phyloP scores from a whole-genome alignment of 805 yeast species.

The Metschnikowia baotianmanensis region DNA sequence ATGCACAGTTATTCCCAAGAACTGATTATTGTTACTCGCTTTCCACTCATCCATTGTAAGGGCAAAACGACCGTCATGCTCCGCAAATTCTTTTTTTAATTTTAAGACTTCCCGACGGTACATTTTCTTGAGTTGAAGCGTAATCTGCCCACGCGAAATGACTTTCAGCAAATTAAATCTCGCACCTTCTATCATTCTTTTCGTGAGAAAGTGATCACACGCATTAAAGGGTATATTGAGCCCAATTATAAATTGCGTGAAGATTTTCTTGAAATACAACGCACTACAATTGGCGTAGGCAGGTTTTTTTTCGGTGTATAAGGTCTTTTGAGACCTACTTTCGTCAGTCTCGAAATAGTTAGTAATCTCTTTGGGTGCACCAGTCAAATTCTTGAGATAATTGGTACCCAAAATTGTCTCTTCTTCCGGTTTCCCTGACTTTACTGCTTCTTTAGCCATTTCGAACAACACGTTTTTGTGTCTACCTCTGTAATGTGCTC shows the following conservation, averaged over 20 bases:
- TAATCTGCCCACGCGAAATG: conserved; percentile 2
- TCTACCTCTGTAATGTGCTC: neutral
- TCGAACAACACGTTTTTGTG: conserved; percentile 1
- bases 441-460: neutral
- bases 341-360: conserved; percentile 2
- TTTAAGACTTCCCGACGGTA: conserved; percentile 3
- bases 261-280: neutral
- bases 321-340: neutral
- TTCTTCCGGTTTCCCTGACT: conserved; percentile 4
- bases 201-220: conserved; percentile 4
- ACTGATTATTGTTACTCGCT: conserved; percentile 2
- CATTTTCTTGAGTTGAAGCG: conserved; percentile 5
- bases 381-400: neutral
- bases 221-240: conserved; percentile 4
- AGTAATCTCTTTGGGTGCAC: conserved; percentile 4
- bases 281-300: conserved; percentile 5
- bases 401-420: conserved; percentile 7
- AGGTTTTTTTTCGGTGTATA: neutral
- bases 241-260: conserved; percentile 3
- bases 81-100: conserved; percentile 2
- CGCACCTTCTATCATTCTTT: conserved; percentile 7
- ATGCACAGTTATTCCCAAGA: conserved; percentile 6
- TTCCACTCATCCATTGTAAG: conserved; percentile 5
- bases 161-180: conserved; percentile 8
- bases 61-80: conserved; percentile 7